Percentiles rank a stretch among this genome's conserved stretches.
phyloP scores from a whole-genome alignment of 306 rosid genomes.

The Argentina anserina region DNA sequence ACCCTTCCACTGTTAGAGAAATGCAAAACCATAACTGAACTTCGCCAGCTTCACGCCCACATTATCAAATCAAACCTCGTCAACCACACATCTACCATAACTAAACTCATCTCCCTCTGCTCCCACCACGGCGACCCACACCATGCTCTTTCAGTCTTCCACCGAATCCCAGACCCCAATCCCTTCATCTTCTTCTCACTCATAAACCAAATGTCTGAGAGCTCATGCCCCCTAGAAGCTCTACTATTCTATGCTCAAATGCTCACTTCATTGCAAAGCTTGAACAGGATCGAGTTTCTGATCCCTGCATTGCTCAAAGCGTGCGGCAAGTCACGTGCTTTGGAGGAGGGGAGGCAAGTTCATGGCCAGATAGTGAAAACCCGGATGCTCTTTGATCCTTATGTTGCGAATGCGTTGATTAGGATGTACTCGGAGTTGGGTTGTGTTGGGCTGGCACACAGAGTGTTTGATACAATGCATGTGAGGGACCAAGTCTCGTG shows the following conservation, averaged over 20 bases:
- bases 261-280: constrained; percentile 32
- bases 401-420: constrained; percentile 44
- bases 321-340: constrained; percentile 37
- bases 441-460: constrained; percentile 28
- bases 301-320: constrained; percentile 48
- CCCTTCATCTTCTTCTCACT: constrained; percentile 29
- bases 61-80: constrained; percentile 52
- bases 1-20: constrained; percentile 28
- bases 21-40: constrained; percentile 37
- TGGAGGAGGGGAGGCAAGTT: constrained; percentile 41
- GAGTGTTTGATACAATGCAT: constrained; percentile 50
- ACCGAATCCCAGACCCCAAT: constrained; percentile 24
- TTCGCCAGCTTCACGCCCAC: constrained; percentile 47
- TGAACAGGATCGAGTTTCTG: constrained; percentile 31
- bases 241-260: constrained; percentile 35
- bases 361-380: constrained; percentile 44
- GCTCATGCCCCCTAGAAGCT: constrained; percentile 34
- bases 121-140: constrained; percentile 24
- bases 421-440: constrained; percentile 44
- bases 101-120: constrained; percentile 31
- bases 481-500: constrained; percentile 43
- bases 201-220: constrained; percentile 28
- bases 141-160: constrained; percentile 28
- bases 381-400: constrained; percentile 36
- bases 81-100: constrained; percentile 19